phyloP scores from a whole-genome alignment of 208 protist species.

The Crithidia sp. region DNA sequence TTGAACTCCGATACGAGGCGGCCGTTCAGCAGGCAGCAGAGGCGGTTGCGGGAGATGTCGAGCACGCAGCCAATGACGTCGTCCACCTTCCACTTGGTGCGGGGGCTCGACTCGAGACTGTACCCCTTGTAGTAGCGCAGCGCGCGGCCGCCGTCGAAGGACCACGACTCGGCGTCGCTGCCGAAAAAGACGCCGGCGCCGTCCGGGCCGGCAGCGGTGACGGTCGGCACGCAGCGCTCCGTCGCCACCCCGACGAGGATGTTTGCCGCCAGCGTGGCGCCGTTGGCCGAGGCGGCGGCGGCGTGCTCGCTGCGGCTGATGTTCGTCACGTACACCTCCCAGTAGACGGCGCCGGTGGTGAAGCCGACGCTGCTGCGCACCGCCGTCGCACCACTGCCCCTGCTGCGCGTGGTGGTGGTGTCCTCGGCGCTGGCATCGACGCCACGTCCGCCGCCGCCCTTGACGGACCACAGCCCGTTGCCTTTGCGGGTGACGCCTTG shows the following conservation, averaged over 20 bases:
- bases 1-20: slow-evolving; percentile 65
- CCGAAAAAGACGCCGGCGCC: slow-evolving; percentile 53
- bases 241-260: slow-evolving; percentile 72
- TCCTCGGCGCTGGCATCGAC: not conserved
- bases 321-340: slow-evolving; percentile 79
- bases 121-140: slow-evolving; percentile 65
- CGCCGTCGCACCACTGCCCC: slow-evolving; percentile 25
- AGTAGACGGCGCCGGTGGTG: slow-evolving; percentile 82
- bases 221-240: slow-evolving; percentile 25
- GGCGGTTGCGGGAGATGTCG: slow-evolving; percentile 65
- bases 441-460: slow-evolving; percentile 17
- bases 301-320: slow-evolving; percentile 37
- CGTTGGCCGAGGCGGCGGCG: slow-evolving; percentile 2
- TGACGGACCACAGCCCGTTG: slow-evolving; percentile 38
- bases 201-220: slow-evolving; percentile 4
- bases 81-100: slow-evolving; percentile 75
- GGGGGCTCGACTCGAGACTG: slow-evolving; percentile 63
- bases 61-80: slow-evolving; percentile 87
- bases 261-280: slow-evolving; percentile 16
- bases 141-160: slow-evolving; percentile 66
- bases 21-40: slow-evolving; percentile 79
- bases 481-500: slow-evolving; percentile 28
- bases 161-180: slow-evolving; percentile 79
- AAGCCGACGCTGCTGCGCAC: slow-evolving; percentile 78
- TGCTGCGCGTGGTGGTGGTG: not conserved